Conservation (phyloP, 2,329 filamentous ascomycete species). For the Neonectria faginata region DNA sequence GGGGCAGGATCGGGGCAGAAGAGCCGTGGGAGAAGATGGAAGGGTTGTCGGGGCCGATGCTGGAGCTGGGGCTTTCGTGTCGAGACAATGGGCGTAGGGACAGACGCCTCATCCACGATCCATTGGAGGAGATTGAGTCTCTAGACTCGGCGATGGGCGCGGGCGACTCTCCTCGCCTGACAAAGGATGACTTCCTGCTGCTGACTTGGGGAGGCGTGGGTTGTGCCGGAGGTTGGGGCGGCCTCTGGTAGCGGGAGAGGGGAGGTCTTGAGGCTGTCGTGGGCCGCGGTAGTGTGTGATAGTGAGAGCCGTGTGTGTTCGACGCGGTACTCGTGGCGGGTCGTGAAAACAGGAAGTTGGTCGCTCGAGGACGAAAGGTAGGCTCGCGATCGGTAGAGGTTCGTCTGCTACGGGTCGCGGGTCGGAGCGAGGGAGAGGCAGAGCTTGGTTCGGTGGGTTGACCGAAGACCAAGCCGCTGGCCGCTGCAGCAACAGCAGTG, state of each 20-base stretch:
- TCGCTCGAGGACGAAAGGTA: conserved; percentile 43
- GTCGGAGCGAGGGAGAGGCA: conserved; percentile 45
- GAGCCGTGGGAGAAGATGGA: conserved; percentile 77
- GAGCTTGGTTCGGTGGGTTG: conserved; percentile 60
- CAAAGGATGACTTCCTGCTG: conserved; percentile 58
- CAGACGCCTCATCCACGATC: conserved; percentile 79
- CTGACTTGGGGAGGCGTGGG: conserved; percentile 55
- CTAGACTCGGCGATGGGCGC: conserved; percentile 59
- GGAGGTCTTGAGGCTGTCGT: conserved; percentile 52
- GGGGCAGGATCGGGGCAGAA: conserved; percentile 70
- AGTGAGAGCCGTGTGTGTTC: conserved; percentile 47
- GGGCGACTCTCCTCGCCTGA: conserved; percentile 53
- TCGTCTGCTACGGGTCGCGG: conserved; percentile 45
- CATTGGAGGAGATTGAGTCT: conserved; percentile 70
- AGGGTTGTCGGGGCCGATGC: conserved; percentile 72
- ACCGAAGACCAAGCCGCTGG: conserved; percentile 69
- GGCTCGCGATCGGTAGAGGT: conserved; percentile 52
- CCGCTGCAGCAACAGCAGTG: conserved; percentile 70
- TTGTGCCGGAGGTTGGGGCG: conserved; percentile 55
- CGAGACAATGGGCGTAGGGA: conserved; percentile 75
- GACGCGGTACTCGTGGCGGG: conserved; percentile 58
- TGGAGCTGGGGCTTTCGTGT: conserved; percentile 73
- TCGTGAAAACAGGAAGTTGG: conserved; percentile 51
- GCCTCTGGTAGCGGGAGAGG: conserved; percentile 53
- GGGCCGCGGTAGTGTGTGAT: conserved; percentile 47